Conservation (phyloP, 2,329 filamentous ascomycete species). For the Escovopsis sp. region DNA sequence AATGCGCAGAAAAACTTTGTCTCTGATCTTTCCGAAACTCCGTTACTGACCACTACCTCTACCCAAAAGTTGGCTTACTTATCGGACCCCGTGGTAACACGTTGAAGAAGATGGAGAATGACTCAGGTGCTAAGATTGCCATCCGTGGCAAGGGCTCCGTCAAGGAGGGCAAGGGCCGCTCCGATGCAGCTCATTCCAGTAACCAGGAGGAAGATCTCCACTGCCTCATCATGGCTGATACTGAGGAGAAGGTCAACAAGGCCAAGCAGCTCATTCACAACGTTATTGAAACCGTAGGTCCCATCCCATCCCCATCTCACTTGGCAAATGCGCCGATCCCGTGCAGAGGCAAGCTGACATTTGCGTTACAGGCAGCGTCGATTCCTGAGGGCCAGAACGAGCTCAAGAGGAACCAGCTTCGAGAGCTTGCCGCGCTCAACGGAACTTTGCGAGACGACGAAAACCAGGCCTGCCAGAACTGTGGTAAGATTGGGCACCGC, state of each 20-base stretch:
- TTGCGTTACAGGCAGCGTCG: constrained; percentile 66
- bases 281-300: constrained; percentile 88
- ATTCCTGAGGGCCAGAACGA: constrained; percentile 98
- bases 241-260: constrained; percentile 98
- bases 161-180: constrained; percentile 98
- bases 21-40: constrained; percentile 22
- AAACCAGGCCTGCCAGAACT: constrained; percentile 99
- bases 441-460: constrained; percentile 97
- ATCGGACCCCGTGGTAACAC: constrained; percentile 99
- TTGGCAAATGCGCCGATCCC: background rate
- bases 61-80: constrained; percentile 95
- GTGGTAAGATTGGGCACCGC: constrained; percentile 93
- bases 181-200: constrained; percentile 96
- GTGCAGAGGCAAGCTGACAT: constrained; percentile 7
- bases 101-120: constrained; percentile 97
- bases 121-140: constrained; percentile 95
- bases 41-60: constrained; percentile 84
- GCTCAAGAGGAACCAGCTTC: constrained; percentile 94
- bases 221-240: constrained; percentile 98
- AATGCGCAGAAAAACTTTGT: constrained; percentile 15
- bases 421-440: constrained; percentile 94
- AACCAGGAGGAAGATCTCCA: constrained; percentile 99
- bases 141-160: constrained; percentile 99
- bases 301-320: background rate
- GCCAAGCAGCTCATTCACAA: constrained; percentile 98